Percentiles rank a stretch among this genome's conserved stretches.
phyloP scores from a whole-genome alignment of 2,329 filamentous ascomycete genomes.

The Botryotinia narcissicola region DNA sequence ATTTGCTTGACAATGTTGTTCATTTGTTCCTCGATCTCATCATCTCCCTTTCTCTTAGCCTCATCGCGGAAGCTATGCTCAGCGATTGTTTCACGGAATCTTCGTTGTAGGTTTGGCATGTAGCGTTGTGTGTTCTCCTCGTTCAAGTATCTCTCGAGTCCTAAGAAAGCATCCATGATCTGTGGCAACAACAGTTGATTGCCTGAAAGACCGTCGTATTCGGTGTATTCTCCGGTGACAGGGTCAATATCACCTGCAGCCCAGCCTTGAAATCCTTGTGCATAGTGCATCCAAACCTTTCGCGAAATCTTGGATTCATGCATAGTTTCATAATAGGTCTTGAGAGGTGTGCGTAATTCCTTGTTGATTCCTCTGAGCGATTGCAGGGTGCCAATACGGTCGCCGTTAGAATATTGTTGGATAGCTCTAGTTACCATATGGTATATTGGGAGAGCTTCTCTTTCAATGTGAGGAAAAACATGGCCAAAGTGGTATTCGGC shows the following conservation, averaged over 20 bases:
- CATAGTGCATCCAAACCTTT: slow-evolving; percentile 37
- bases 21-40: slow-evolving; percentile 32
- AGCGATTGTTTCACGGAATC: slow-evolving; percentile 10
- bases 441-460: slow-evolving; percentile 14
- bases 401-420: slow-evolving; percentile 15
- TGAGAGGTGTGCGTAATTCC: slow-evolving; percentile 32
- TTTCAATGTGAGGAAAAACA: slow-evolving; percentile 38
- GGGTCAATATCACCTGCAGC: slow-evolving; percentile 34
- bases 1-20: slow-evolving; percentile 38
- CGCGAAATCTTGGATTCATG: slow-evolving; percentile 35
- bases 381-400: slow-evolving; percentile 8
- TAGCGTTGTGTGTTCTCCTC: slow-evolving; percentile 24
- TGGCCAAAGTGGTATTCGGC: slow-evolving; percentile 39
- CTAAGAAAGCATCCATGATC: slow-evolving; percentile 41
- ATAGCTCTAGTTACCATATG: slow-evolving; percentile 12
- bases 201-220: slow-evolving; percentile 41
- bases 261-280: slow-evolving; percentile 43
- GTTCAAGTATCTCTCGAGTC: slow-evolving; percentile 37
- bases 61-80: slow-evolving; percentile 14
- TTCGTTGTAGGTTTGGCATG: slow-evolving; percentile 13
- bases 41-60: slow-evolving; percentile 26
- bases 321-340: slow-evolving; percentile 36
- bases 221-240: slow-evolving; percentile 32
- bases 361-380: slow-evolving; percentile 15
- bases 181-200: slow-evolving; percentile 41